Evolutionary conservation across 306 rosid genomes (phyloP), one percentile per base, ranked within the genome.

Genomic region (Quercus gilva): DNA sequence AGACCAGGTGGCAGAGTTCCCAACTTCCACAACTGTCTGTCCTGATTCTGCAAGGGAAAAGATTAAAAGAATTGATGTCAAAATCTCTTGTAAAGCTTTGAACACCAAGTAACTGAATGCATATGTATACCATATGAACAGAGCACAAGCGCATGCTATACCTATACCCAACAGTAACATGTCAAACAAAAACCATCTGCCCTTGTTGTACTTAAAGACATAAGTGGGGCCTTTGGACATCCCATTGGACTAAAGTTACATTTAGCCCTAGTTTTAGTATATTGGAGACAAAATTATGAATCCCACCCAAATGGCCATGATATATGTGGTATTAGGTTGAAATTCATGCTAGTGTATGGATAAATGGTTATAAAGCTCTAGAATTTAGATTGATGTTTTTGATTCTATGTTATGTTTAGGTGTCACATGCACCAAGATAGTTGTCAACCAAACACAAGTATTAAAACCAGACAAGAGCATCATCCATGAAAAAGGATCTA

Each of bases 1-100:
- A 94, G 96, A 82, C 98, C 98, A 2, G 98, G 97, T 21, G 98
- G 98, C 78, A 94, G 87, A 21, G 98, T 94, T 77, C 98, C 97
- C 84, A 94, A 80, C 93, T 94, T 94, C 98, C 98, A 94, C 35
- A 94, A 82, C 77, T 88, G 92, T 83, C 98, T 92, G 91, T 91
- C 94, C 76, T 86, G 94, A 84, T 94, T 94, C 98, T 94, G 91
- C 0, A 75, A 10, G 67, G 15, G 73, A 81, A 56, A 37, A 73
- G 53, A 51, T 18, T 14, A 7, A 81, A 65, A 60, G 73, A 35
- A 73, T 59, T 65, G 19, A 25, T 56, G 75, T 59, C 31, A 26
- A 78, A 28, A 49, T 41, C 20, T 37, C 49, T 63, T 23, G 37
- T 29, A 80, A 26, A 12, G 15, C 13, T 10, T 49, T 49, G 17